Base-by-base conservation (phyloP, 1,139 yeast species). In the Taphrina flavorubra region DNA sequence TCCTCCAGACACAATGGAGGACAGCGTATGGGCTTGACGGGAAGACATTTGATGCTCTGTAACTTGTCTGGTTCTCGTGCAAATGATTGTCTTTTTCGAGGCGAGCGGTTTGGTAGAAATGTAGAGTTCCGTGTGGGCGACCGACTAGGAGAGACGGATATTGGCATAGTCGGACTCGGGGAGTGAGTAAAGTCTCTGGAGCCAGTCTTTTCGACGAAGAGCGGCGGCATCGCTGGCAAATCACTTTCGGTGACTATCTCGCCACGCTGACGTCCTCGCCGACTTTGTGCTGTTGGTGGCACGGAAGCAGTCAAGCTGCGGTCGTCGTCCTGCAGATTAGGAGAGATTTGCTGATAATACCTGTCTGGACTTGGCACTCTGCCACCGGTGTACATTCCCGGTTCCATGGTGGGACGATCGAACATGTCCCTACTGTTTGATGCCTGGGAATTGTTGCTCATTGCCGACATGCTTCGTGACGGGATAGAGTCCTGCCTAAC, bases 211-310 rank as follows among this genome's bases (percentile, higher is more conserved):
- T 31, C 36, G 31, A 14, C 47, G 42, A 63, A 63, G n/a, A 63
- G 56, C 8, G 56, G 61, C 6, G 67, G 67, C 67, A 63, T 63
- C 39, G 67, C 67, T 7, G 67, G 67, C 31, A 63, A 36, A 36
- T 63, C 67, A 16, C 61, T 53, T 47, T 63, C 67, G 8, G 44
- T 18, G 13, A 55, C 36, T 8, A 25, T n/a, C 37, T 63, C 67
- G 18, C 67, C 67, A 16, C 47, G 46, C 18, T 42, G 61, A 37
- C 67, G 49, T 4, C 67, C 67, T 4, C 67, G 47, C 8, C 67
- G 61, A 40, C 46, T 49, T 46, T 63, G 67, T n/a, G 55, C 18
- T 11, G 36, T 39, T 8, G 67, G 67, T 5, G 55, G 67, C 8
- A 63, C 49, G 13, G 61, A 53, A 11, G 65, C 57, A 8, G 42